Evolutionary conservation across 2,329 filamentous ascomycete species (phyloP).

Genomic region (Penicillium sp.): DNA sequence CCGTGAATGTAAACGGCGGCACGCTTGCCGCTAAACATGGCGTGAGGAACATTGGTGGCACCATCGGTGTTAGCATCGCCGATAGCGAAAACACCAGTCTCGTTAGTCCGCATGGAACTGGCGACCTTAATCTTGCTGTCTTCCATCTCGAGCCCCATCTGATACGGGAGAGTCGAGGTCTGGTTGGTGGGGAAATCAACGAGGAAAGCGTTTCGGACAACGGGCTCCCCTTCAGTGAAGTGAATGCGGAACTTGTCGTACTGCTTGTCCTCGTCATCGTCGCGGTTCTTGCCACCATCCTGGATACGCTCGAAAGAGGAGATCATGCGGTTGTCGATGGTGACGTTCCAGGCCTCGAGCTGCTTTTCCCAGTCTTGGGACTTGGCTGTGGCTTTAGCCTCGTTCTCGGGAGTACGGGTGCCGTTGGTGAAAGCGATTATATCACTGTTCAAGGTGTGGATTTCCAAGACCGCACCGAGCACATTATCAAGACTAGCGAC

Average conservation of each 20-base stretch:
- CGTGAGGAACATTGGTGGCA: constrained; percentile 61
- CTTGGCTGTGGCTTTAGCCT: constrained; percentile 39
- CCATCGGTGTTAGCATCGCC: constrained; percentile 61
- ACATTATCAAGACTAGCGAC: constrained; percentile 48
- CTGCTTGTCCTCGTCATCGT: constrained; percentile 37
- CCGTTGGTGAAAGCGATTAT: constrained; percentile 60
- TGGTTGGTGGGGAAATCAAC: constrained; percentile 51
- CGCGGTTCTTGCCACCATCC: constrained; percentile 29
- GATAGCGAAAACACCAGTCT: constrained; percentile 57
- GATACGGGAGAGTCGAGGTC: constrained; percentile 46
- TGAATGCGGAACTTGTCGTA: constrained; percentile 57
- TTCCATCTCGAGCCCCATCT: constrained; percentile 50
- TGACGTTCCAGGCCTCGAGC: constrained; percentile 51
- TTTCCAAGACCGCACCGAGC: constrained; percentile 49
- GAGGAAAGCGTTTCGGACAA: constrained; percentile 54
- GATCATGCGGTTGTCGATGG: constrained; percentile 58
- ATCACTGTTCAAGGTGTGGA: constrained; percentile 55
- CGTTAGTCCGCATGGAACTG: constrained; percentile 52
- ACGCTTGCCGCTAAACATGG: constrained; percentile 59
- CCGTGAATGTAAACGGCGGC: constrained; percentile 56
- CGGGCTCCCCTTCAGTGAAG: constrained; percentile 47
- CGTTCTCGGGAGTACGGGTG: constrained; percentile 49
- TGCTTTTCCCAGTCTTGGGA: constrained; percentile 52
- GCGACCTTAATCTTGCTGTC: constrained; percentile 46
- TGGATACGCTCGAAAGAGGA: constrained; percentile 47